A percentile compares a stretch with the other conserved stretches of the same genome.
Evolutionary conservation across 75 land plant species (phyloP).

Genomic region (Sequoiadendron giganteum): DNA sequence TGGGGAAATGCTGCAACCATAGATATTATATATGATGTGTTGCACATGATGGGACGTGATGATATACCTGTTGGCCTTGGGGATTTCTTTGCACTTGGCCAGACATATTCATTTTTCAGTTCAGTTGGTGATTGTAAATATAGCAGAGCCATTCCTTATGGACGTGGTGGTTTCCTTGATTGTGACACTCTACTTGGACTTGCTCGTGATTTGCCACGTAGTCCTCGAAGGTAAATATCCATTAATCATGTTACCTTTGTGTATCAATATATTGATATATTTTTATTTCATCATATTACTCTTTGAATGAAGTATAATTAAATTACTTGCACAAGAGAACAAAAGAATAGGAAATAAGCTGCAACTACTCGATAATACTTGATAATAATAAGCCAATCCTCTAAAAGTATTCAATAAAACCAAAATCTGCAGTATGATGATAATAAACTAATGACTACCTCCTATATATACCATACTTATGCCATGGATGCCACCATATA

Average conservation of each 20-base stretch:
- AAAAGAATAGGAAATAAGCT: too few species aligned
- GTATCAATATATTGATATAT: background rate
- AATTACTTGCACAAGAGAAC: too few species aligned
- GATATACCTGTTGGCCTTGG: constrained; percentile 87
- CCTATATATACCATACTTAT: too few species aligned
- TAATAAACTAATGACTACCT: too few species aligned
- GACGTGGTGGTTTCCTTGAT: constrained; percentile 76
- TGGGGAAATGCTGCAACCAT: constrained; percentile 91
- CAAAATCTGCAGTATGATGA: too few species aligned
- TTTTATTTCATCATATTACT: background rate
- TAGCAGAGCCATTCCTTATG: constrained; percentile 64
- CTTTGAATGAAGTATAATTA: background rate
- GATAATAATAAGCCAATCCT: too few species aligned
- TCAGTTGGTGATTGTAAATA: constrained; percentile 72
- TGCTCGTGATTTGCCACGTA: constrained; percentile 70
- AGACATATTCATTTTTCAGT: constrained; percentile 33
- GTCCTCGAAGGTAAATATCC: constrained; percentile 73
- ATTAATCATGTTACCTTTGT: background rate
- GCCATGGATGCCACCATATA: too few species aligned
- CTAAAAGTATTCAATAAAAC: too few species aligned
- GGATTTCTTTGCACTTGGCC: constrained; percentile 49
- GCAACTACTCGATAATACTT: too few species aligned
- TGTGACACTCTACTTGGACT: constrained; percentile 83
- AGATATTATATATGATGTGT: constrained; percentile 74
- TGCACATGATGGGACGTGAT: constrained; percentile 96